A percentile compares a stretch with the other conserved stretches of the same genome.
Conservation (phyloP, 2,329 filamentous ascomycete species). For the Neurospora crassa region DNA sequence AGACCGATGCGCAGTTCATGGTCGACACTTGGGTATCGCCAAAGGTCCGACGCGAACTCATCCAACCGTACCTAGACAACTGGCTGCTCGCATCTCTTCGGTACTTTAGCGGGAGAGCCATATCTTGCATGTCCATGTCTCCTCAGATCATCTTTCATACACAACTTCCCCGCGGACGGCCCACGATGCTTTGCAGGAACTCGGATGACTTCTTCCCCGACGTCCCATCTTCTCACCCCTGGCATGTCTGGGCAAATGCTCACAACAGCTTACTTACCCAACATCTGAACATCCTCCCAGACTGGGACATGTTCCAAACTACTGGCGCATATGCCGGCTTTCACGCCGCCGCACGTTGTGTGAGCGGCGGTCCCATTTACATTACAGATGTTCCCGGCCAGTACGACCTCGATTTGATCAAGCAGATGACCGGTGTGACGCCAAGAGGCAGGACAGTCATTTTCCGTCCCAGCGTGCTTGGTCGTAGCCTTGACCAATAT, state of each 20-base stretch:
- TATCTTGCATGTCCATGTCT: slow-evolving; percentile 91
- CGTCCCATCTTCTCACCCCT: slow-evolving; percentile 70
- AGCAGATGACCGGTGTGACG: slow-evolving; percentile 71
- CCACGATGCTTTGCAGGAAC: slow-evolving; percentile 68
- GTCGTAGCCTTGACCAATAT: slow-evolving; percentile 65
- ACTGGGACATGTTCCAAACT: slow-evolving; percentile 67
- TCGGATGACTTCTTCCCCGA: slow-evolving; percentile 90
- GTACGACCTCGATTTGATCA: slow-evolving; percentile 66
- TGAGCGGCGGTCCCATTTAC: slow-evolving; percentile 87
- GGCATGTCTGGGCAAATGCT: slow-evolving; percentile 93
- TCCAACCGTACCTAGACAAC: slow-evolving; percentile 69
- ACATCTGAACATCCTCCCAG: slow-evolving; percentile 77
- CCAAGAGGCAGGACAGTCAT: slow-evolving; percentile 66
- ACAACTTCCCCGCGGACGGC: slow-evolving; percentile 67
- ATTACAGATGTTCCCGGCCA: slow-evolving; percentile 84
- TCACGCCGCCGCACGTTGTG: slow-evolving; percentile 81
- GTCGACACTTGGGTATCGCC: slow-evolving; percentile 66
- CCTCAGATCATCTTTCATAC: slow-evolving; percentile 81
- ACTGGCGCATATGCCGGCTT: slow-evolving; percentile 62
- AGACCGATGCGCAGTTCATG: slow-evolving; percentile 89
- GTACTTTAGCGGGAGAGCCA: slow-evolving; percentile 67
- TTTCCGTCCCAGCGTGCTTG: slow-evolving; percentile 66
- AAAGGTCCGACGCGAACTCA: slow-evolving; percentile 60
- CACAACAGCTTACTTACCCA: slow-evolving; percentile 78
- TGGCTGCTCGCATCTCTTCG: slow-evolving; percentile 73